Evolutionary conservation across 2,329 filamentous ascomycete genomes (phyloP), one percentile per base, ranked within the genome.

Genomic region (Fusarium heterosporum): DNA sequence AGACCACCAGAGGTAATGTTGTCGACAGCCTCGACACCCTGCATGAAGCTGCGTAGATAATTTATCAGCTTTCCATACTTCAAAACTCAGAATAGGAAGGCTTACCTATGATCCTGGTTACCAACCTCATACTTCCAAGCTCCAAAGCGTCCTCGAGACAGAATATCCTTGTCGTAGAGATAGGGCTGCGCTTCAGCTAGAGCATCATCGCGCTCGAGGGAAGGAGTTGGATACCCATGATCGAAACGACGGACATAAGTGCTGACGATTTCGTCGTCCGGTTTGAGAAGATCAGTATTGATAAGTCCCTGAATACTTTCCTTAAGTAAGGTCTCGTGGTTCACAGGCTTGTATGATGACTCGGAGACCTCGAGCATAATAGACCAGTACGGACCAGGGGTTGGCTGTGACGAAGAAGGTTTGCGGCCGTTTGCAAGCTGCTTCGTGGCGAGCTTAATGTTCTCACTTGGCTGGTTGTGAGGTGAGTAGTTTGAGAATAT

Each of bases 401-500:
- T 87, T 62, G 93, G 82, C 75, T 92, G 89, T 48, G 84, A 85
- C 72, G 88, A 92, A 64, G 84, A 80, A 58, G 93, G 87, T 83
- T 93, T 93, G 80, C 89, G 91, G 78, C 96, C 96, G 74, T 97
- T 87, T 57, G 91, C 96, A 40, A 94, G 86, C 79, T 94, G 91
- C 72, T 93, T 83, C 19, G 96, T 98, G 38, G 93, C 88, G 56
- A 99, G 89, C 86, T 97, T 96, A 77, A 86, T 90, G 58, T 90
- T 89, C 61, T 89, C 85, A 70, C 91, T 84, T 32, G 96, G 96
- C 84, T 98, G 96, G 86, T 99, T 99, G 88, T 97, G 90, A 52
- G 95, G 96, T 22, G 96, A 98, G 87, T 99, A 99, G 88, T 99
- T 99, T 82, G 95, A 98, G 89, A 99, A 99, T 84, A 99, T 98